Conservation (phyloP, 2,329 filamentous ascomycete genomes). For the Sordariomycetes sp. region DNA sequence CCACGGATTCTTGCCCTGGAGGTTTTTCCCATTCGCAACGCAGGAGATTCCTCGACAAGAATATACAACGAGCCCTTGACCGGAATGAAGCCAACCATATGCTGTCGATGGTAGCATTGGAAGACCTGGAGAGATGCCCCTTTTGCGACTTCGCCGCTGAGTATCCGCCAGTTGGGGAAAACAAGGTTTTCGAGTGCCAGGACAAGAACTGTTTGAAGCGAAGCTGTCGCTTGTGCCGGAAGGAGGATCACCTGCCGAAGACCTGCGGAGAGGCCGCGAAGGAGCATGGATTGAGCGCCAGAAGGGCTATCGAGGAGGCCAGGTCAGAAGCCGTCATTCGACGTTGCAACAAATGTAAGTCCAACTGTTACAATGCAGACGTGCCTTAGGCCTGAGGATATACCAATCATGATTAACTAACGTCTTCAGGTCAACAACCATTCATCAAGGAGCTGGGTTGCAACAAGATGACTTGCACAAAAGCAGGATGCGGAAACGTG, state of each 20-base stretch:
- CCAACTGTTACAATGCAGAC: too few species aligned
- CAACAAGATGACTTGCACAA: conserved; percentile 72
- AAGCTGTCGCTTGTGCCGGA: conserved; percentile 60
- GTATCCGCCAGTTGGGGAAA: conserved; percentile 54
- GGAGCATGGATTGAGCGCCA: conserved; percentile 49
- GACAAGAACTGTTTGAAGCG: conserved; percentile 54
- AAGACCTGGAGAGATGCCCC: conserved; percentile 66
- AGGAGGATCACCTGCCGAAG: conserved; percentile 61
- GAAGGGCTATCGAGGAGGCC: conserved; percentile 70
- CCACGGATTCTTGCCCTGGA: conserved; percentile 54
- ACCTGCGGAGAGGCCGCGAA: conserved; percentile 58
- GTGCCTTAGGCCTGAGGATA: too few species aligned
- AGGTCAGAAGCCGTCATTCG: conserved; percentile 75
- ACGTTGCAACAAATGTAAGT: conserved; percentile 57
- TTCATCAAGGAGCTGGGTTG: conserved; percentile 75
- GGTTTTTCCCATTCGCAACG: conserved; percentile 50
- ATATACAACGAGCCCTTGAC: conserved; percentile 53
- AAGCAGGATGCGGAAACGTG: conserved; percentile 36
- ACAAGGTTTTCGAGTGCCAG: conserved; percentile 67
- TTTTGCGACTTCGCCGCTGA: conserved; percentile 77
- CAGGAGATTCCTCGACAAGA: conserved; percentile 46
- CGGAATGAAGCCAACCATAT: conserved; percentile 62
- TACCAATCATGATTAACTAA: conserved; percentile 7
- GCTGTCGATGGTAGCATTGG: conserved; percentile 59
- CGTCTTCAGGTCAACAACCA: conserved; percentile 47